Percentiles rank a stretch among this genome's conserved stretches.
These are phyloP conservation scores for Neurospora sp. DNA, from an alignment of 2,329 filamentous ascomycete species.

Conservation along the genomic window DNA sequence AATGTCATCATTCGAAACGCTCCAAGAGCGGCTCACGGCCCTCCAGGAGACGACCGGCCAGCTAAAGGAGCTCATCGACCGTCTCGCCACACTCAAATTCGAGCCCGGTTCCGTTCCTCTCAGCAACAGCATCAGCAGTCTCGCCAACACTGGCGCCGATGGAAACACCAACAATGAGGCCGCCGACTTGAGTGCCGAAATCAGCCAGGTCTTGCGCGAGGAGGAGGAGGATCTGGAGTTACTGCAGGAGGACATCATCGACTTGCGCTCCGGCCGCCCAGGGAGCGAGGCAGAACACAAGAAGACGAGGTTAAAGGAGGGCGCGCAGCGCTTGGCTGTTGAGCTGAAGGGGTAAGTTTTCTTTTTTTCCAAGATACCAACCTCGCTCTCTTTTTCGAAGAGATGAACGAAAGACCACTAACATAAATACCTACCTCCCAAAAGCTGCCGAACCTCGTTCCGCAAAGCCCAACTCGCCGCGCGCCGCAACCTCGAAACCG, in stretches of 20 bases:
- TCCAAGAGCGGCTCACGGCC: slow-evolving; percentile 50
- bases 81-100: slow-evolving; percentile 48
- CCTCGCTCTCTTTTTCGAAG: not conserved
- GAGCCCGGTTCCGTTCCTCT: slow-evolving; percentile 47
- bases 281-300: slow-evolving; percentile 49
- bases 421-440: not conserved
- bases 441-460: slow-evolving; percentile 56
- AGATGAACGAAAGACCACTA: no score
- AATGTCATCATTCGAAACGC: slow-evolving; percentile 45
- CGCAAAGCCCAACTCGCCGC: slow-evolving; percentile 73
- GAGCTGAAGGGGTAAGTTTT: slow-evolving; percentile 58
- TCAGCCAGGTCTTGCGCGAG: slow-evolving; percentile 65
- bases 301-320: slow-evolving; percentile 54
- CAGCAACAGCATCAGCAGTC: slow-evolving; percentile 21
- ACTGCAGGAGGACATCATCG: slow-evolving; percentile 66
- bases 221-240: slow-evolving; percentile 78
- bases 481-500: slow-evolving; percentile 62
- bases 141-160: slow-evolving; percentile 11
- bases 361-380: not conserved
- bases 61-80: slow-evolving; percentile 48
- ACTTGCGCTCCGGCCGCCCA: slow-evolving; percentile 43
- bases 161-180: slow-evolving; percentile 45
- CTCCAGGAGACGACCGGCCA: slow-evolving; percentile 52
- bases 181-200: slow-evolving; percentile 68
- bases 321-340: slow-evolving; percentile 53